These are phyloP conservation scores for Metschnikowia lochheadii DNA, from an alignment of 805 yeast genomes.

Conservation along the genomic window DNA sequence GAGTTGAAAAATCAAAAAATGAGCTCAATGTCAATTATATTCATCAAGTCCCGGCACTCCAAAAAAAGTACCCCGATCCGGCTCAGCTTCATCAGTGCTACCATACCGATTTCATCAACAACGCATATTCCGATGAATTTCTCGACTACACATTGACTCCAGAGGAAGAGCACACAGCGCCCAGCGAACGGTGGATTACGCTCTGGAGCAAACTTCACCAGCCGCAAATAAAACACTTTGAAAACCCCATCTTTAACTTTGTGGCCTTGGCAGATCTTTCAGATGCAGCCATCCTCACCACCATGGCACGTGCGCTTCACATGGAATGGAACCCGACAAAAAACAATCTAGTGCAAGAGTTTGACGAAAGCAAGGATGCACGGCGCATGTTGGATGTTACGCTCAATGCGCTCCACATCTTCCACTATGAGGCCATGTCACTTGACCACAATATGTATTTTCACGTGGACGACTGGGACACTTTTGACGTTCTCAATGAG, in stretches of 20 bases:
- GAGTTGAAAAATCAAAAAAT: too few species aligned
- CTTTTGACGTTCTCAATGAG: constrained; percentile 30
- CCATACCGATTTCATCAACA: constrained; percentile 37
- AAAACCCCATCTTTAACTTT: constrained; percentile 26
- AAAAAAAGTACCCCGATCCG: constrained; percentile 26
- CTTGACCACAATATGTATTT: constrained; percentile 43
- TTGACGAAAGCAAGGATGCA: constrained; percentile 33
- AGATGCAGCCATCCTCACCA: constrained; percentile 39
- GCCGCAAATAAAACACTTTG: constrained; percentile 19
- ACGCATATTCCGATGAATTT: constrained; percentile 37
- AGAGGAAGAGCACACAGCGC: constrained; percentile 27
- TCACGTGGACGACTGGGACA: constrained; percentile 25
- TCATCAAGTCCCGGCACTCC: constrained; percentile 16
- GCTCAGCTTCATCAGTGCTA: constrained; percentile 21
- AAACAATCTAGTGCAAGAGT: constrained; percentile 27
- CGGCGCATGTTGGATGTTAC: constrained; percentile 16
- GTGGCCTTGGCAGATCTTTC: constrained; percentile 37
- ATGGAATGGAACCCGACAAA: constrained; percentile 41
- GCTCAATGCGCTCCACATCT: constrained; percentile 20
- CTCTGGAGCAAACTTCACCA: constrained; percentile 34
- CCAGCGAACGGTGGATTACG: constrained; percentile 40
- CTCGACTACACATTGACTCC: constrained; percentile 30
- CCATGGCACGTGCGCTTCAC: constrained; percentile 39
- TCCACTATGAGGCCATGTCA: constrained; percentile 44
- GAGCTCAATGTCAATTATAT: constrained; percentile 5